phyloP scores from a whole-genome alignment of 768 basidiomycete genomes.

The Floccularia luteovirens region DNA sequence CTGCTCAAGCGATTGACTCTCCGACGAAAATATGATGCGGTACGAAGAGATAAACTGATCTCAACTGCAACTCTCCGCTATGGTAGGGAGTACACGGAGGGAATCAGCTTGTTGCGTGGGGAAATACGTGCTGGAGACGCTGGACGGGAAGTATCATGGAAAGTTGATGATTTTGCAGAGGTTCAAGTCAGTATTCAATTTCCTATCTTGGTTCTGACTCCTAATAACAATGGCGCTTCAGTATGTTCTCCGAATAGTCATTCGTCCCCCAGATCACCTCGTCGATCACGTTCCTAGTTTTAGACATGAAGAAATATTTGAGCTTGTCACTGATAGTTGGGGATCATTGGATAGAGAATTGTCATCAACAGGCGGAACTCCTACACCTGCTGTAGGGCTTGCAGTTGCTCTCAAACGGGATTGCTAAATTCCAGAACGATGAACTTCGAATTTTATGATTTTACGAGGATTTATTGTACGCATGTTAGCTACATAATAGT shows the following conservation, averaged over 20 bases:
- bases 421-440: no score
- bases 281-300: slow-evolving; percentile 25
- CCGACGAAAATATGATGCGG: slow-evolving; percentile 16
- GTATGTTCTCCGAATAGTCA: slow-evolving; percentile 28
- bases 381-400: slow-evolving; percentile 32
- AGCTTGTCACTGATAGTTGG: slow-evolving; percentile 31
- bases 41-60: slow-evolving; percentile 18
- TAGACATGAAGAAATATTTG: slow-evolving; percentile 24
- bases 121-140: slow-evolving; percentile 26
- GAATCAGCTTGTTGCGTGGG: slow-evolving; percentile 21
- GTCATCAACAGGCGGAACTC: slow-evolving; percentile 24
- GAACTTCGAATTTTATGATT: slow-evolving; percentile 4
- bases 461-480: neutral
- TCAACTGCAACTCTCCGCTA: slow-evolving; percentile 13
- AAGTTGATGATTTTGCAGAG: slow-evolving; percentile 19
- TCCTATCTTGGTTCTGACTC: neutral
- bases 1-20: slow-evolving; percentile 27
- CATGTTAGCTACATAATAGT: neutral
- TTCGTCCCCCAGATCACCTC: slow-evolving; percentile 21
- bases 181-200: slow-evolving; percentile 14
- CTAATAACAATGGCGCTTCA: slow-evolving; percentile 8
- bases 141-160: slow-evolving; percentile 29
- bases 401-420: slow-evolving; percentile 11
- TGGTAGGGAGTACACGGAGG: slow-evolving; percentile 25
- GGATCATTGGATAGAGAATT: slow-evolving; percentile 28